Evolutionary conservation across 768 basidiomycete genomes (phyloP).

Genomic region (Suillus fuscotomentosus): DNA sequence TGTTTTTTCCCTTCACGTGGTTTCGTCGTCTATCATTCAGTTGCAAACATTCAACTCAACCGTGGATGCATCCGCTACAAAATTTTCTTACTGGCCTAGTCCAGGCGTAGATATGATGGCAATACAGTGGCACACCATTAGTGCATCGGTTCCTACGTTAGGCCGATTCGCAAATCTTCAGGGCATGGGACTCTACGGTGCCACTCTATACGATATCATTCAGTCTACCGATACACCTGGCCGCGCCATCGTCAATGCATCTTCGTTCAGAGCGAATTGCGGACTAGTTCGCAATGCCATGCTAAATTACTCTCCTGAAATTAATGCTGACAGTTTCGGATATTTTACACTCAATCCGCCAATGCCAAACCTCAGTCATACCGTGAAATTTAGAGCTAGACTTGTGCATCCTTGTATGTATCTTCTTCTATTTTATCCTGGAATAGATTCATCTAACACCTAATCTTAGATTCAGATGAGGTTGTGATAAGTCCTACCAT

Average conservation of each 20-base stretch:
- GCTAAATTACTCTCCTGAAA: background rate
- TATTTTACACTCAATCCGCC: background rate
- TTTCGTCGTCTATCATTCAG: slow-evolving; percentile 21
- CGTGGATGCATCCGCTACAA: background rate
- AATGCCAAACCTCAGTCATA: slow-evolving; percentile 1
- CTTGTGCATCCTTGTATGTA: background rate
- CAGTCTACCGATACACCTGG: background rate
- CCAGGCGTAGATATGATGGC: background rate
- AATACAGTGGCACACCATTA: slow-evolving; percentile 1
- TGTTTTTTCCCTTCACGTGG: slow-evolving; percentile 19
- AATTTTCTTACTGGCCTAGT: slow-evolving; percentile 10
- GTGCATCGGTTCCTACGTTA: slow-evolving; percentile 1
- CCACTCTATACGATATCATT: slow-evolving; percentile 13
- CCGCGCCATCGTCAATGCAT: slow-evolving; percentile 13
- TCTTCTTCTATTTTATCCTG: background rate
- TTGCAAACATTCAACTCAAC: slow-evolving; percentile 14
- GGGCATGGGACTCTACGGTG: slow-evolving; percentile 12
- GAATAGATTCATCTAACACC: background rate
- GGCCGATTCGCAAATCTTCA: background rate
- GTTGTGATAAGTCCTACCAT: background rate
- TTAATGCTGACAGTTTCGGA: background rate
- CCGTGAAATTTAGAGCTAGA: background rate
- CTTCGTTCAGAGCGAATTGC: slow-evolving; percentile 9
- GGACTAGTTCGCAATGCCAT: slow-evolving; percentile 8
- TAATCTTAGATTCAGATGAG: background rate